Percentiles rank a stretch among this genome's conserved stretches.
Evolutionary conservation across 257 asterid species (phyloP).

Genomic region (Catharanthus roseus): DNA sequence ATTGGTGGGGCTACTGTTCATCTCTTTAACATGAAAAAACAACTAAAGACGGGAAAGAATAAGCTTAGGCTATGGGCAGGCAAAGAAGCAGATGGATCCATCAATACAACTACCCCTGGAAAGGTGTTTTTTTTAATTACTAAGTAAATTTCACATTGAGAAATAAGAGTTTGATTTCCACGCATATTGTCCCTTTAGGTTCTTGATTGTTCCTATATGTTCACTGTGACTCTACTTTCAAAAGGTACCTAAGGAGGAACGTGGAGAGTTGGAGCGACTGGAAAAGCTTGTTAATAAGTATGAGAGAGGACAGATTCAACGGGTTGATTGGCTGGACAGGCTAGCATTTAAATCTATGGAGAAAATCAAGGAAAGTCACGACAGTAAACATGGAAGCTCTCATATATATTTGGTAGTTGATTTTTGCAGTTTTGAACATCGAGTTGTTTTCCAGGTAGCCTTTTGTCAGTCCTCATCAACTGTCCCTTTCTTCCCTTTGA

Average conservation of each 20-base stretch:
- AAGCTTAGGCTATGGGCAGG: conserved; percentile 91
- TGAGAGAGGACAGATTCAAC: conserved; percentile 95
- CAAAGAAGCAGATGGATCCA: conserved; percentile 90
- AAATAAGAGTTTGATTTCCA: conserved; percentile 1
- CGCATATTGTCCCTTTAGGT: background rate
- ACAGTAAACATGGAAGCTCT: conserved; percentile 75
- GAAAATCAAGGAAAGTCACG: conserved; percentile 79
- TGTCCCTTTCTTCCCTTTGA: conserved; percentile 2
- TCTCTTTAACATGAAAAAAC: conserved; percentile 82
- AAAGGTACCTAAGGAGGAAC: conserved; percentile 93
- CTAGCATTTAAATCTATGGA: conserved; percentile 92
- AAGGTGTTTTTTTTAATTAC: conserved; percentile 38
- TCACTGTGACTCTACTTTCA: conserved; percentile 17
- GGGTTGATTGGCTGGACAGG: conserved; percentile 98
- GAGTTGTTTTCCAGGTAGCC: conserved; percentile 93
- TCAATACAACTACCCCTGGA: conserved; percentile 81
- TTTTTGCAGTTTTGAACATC: conserved; percentile 95
- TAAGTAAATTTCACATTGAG: background rate
- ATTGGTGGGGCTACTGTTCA: conserved; percentile 97
- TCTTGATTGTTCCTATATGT: conserved; percentile 6
- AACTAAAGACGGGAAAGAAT: conserved; percentile 90
- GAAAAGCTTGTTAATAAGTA: conserved; percentile 90
- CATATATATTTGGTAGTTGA: conserved; percentile 70
- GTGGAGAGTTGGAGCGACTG: conserved; percentile 95
- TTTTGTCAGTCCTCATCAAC: background rate